Conservation (phyloP, 768 basidiomycete species). For the Pleurotus ostreatus region DNA sequence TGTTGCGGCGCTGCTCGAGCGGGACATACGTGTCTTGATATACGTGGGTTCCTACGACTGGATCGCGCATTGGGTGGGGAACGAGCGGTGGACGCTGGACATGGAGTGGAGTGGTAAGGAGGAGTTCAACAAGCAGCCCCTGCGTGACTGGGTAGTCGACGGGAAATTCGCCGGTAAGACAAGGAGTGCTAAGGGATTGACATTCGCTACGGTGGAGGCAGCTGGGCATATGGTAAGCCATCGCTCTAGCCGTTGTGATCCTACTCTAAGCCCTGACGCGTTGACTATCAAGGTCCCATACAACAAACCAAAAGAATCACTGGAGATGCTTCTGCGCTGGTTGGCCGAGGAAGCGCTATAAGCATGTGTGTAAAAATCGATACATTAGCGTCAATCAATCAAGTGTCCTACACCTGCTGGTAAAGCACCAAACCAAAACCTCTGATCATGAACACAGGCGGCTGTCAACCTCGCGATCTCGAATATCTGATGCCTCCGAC, state of each 20-base stretch:
- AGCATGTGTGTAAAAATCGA: background rate
- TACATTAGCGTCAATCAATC: too few relatives aligned
- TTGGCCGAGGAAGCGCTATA: conserved; percentile 24
- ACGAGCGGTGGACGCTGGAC: conserved; percentile 28
- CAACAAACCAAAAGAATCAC: conserved; percentile 54
- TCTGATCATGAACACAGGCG: too few relatives aligned
- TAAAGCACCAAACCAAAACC: too few relatives aligned
- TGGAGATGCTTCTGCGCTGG: conserved; percentile 49
- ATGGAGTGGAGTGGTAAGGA: conserved; percentile 43
- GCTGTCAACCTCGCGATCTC: too few relatives aligned
- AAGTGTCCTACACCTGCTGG: too few relatives aligned
- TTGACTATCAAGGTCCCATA: conserved; percentile 44
- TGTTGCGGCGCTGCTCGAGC: conserved; percentile 52
- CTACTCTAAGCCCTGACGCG: background rate
- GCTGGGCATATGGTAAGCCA: conserved; percentile 68
- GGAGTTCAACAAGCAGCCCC: conserved; percentile 32
- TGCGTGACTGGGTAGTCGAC: conserved; percentile 59
- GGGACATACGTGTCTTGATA: conserved; percentile 51
- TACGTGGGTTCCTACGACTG: conserved; percentile 56
- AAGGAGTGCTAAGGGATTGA: conserved; percentile 44
- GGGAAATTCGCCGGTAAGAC: conserved; percentile 36
- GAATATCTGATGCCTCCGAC: background rate
- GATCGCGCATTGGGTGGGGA: conserved; percentile 59
- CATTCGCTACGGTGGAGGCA: conserved; percentile 58
- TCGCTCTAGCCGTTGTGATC: background rate